These are phyloP conservation scores for Claviceps maximensis DNA, from an alignment of 2,329 filamentous ascomycete genomes.

Conservation along the genomic window DNA sequence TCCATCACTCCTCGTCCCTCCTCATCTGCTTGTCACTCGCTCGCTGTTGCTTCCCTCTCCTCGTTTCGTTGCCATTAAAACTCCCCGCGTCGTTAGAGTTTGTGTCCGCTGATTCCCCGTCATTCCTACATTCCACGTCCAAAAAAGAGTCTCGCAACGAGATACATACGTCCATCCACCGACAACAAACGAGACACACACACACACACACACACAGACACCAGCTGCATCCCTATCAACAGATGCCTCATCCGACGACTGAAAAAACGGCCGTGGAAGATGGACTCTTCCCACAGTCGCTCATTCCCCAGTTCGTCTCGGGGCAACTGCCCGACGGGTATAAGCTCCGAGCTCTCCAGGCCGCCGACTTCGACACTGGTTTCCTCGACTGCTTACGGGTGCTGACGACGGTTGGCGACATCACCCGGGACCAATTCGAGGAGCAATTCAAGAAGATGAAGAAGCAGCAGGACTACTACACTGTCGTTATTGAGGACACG, in stretches of 20 bases:
- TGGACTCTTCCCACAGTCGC: slow-evolving; percentile 62
- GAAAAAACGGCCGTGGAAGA: slow-evolving; percentile 15
- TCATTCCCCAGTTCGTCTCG: slow-evolving; percentile 66
- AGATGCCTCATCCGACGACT: slow-evolving; percentile 3
- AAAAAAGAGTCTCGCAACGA: background rate
- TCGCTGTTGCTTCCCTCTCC: too few relatives aligned
- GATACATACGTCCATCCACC: too few relatives aligned
- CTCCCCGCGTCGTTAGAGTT: background rate
- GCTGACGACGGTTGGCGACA: slow-evolving; percentile 83
- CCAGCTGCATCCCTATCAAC: background rate
- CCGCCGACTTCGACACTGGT: slow-evolving; percentile 63
- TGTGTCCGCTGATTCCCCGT: background rate
- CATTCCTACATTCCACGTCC: background rate
- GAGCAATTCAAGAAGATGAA: slow-evolving; percentile 74
- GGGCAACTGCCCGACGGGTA: slow-evolving; percentile 68
- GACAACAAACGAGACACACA: too few relatives aligned
- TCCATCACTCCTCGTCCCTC: too few relatives aligned
- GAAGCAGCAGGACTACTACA: slow-evolving; percentile 64
- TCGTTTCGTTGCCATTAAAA: background rate
- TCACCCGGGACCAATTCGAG: slow-evolving; percentile 60
- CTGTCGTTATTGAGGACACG: slow-evolving; percentile 73
- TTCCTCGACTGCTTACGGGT: slow-evolving; percentile 88
- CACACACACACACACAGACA: too few relatives aligned
- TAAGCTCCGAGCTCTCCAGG: slow-evolving; percentile 65
- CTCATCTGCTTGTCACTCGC: too few relatives aligned